Percentiles rank a stretch among this genome's conserved stretches.
Conservation (phyloP, 495 filamentous ascomycete genomes). For the Parmelia sp. region DNA sequence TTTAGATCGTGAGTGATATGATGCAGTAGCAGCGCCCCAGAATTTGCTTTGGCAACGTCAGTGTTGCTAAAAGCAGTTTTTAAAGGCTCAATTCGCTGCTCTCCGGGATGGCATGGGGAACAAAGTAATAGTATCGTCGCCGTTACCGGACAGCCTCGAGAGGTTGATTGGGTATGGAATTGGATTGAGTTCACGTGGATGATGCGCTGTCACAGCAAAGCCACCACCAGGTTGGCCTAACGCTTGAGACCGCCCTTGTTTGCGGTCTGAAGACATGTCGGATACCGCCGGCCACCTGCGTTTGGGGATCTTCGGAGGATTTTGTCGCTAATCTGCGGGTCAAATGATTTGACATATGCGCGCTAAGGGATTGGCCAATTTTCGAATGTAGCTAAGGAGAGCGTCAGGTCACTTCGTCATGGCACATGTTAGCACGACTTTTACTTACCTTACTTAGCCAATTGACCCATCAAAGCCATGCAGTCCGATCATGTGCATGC, state of each 20-base stretch:
- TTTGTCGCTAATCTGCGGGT: background rate
- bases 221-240: background rate
- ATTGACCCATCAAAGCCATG: background rate
- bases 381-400: background rate
- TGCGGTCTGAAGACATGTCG: background rate
- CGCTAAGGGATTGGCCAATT: background rate
- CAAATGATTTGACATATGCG: background rate
- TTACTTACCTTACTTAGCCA: background rate
- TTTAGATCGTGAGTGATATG: background rate
- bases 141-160: background rate
- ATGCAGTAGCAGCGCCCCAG: background rate
- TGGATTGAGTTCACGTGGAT: background rate
- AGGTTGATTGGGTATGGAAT: background rate
- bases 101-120: background rate
- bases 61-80: background rate
- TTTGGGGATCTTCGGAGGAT: background rate
- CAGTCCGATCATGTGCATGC: background rate
- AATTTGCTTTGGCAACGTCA: background rate
- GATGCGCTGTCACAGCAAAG: conserved; percentile 1
- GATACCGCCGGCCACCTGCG: background rate
- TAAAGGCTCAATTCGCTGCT: background rate
- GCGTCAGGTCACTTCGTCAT: background rate
- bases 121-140: background rate
- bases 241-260: background rate
- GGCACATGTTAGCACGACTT: conserved; percentile 1